Percentiles rank a stretch among this genome's conserved stretches.
These are phyloP conservation scores for Trifolium pratense DNA, from an alignment of 306 rosid species.

Conservation along the genomic window DNA sequence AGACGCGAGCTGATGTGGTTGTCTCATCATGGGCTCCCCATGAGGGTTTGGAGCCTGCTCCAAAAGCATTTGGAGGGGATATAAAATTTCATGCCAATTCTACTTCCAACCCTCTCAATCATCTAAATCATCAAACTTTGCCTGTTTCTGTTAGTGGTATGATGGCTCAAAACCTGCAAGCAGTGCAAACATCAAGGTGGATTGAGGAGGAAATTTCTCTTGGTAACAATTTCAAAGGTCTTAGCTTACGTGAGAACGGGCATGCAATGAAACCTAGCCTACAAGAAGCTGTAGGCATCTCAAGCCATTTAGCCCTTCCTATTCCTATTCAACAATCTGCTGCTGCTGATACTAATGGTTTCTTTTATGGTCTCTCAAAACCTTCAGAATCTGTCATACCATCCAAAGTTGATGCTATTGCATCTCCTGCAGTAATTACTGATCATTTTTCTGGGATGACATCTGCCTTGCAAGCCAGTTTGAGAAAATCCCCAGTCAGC, in stretches of 20 bases:
- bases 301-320: constrained; percentile 46
- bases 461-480: constrained; percentile 49
- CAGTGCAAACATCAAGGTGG: constrained; percentile 60
- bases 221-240: constrained; percentile 58
- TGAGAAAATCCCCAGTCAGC: constrained; percentile 66
- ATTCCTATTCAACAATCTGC: constrained; percentile 64
- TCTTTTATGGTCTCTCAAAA: constrained; percentile 50
- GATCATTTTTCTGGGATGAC: constrained; percentile 49
- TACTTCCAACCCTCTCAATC: constrained; percentile 45
- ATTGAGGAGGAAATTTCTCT: constrained; percentile 59
- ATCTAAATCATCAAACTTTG: constrained; percentile 45
- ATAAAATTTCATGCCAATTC: constrained; percentile 45
- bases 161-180: constrained; percentile 56
- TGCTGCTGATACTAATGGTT: constrained; percentile 44
- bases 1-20: constrained; percentile 60
- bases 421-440: constrained; percentile 50
- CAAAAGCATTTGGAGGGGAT: constrained; percentile 57
- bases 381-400: constrained; percentile 51
- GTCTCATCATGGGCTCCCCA: constrained; percentile 52
- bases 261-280: constrained; percentile 52
- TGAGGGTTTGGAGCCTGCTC: constrained; percentile 51
- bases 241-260: constrained; percentile 71
- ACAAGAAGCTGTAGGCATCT: constrained; percentile 50
- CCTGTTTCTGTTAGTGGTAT: constrained; percentile 52
- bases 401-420: constrained; percentile 52